Evolutionary conservation across 179 eudicot genomes (phyloP).

Genomic region (Silene noctiflora): DNA sequence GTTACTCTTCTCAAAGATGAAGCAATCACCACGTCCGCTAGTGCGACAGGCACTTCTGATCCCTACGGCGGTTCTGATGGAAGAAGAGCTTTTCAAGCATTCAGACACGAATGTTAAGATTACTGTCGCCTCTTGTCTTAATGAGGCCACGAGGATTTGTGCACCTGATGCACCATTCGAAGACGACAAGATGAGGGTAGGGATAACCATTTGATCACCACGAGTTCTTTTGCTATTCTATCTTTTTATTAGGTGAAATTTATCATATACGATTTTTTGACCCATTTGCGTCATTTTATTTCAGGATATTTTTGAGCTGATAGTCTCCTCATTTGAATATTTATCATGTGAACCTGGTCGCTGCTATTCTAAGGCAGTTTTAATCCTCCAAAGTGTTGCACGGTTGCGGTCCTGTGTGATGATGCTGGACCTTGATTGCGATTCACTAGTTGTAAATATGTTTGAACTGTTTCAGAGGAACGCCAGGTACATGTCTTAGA

Average conservation of each 20-base stretch:
- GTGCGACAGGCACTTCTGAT: slow-evolving; percentile 39
- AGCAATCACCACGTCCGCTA: slow-evolving; percentile 37
- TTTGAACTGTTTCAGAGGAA: slow-evolving; percentile 49
- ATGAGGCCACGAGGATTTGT: slow-evolving; percentile 42
- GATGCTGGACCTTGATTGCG: slow-evolving; percentile 70
- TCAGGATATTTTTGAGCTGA: slow-evolving; percentile 60
- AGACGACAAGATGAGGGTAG: slow-evolving; percentile 48
- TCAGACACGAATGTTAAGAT: slow-evolving; percentile 34
- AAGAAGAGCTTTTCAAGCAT: slow-evolving; percentile 34
- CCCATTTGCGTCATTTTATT: slow-evolving; percentile 10
- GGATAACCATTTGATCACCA: background rate
- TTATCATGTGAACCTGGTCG: slow-evolving; percentile 43
- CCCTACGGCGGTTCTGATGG: slow-evolving; percentile 40
- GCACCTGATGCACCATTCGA: slow-evolving; percentile 52
- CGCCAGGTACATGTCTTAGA: slow-evolving; percentile 41
- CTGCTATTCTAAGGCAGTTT: slow-evolving; percentile 51
- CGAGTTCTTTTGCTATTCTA: background rate
- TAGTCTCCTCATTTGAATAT: slow-evolving; percentile 42
- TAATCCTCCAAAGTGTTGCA: slow-evolving; percentile 48
- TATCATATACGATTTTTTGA: slow-evolving; percentile 1
- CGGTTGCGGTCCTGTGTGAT: slow-evolving; percentile 50
- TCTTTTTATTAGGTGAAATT: background rate
- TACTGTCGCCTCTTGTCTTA: slow-evolving; percentile 43
- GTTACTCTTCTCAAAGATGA: slow-evolving; percentile 36
- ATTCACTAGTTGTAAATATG: slow-evolving; percentile 51